These are phyloP conservation scores for Isatis tinctoria DNA, from an alignment of 345 rosid genomes.

Conservation along the genomic window DNA sequence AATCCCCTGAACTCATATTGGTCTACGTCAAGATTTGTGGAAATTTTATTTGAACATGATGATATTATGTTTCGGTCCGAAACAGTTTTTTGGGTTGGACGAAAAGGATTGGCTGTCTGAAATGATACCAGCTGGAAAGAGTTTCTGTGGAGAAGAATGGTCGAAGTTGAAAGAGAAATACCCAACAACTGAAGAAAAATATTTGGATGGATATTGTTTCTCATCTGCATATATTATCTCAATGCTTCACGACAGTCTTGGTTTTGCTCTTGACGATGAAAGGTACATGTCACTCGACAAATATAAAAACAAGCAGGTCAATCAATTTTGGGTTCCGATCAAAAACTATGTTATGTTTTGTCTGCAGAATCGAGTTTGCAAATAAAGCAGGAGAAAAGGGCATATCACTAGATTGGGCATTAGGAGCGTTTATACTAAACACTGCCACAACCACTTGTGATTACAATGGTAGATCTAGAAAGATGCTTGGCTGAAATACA, in stretches of 20 bases:
- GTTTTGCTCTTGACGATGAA: constrained; percentile 56
- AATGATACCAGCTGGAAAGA: constrained; percentile 51
- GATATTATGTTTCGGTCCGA: constrained; percentile 9
- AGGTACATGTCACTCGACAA: constrained; percentile 37
- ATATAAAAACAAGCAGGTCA: background rate
- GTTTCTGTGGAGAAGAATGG: constrained; percentile 84
- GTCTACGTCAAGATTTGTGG: constrained; percentile 2
- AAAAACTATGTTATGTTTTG: background rate
- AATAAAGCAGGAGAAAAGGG: constrained; percentile 49
- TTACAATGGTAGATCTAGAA: constrained; percentile 32
- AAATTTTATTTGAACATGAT: background rate
- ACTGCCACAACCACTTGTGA: constrained; percentile 24
- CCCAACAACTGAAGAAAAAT: constrained; percentile 48
- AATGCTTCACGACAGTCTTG: constrained; percentile 87
- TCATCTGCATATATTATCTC: constrained; percentile 81
- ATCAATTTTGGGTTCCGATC: background rate
- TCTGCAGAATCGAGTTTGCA: constrained; percentile 54
- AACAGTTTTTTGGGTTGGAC: constrained; percentile 68
- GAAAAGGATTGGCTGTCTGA: constrained; percentile 55
- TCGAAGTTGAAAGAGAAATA: constrained; percentile 52
- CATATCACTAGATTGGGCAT: constrained; percentile 88
- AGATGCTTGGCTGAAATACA: constrained; percentile 15
- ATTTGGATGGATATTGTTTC: constrained; percentile 67
- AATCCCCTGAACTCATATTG: background rate
- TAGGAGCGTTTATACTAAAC: constrained; percentile 85